Evolutionary conservation across 2,329 filamentous ascomycete species (phyloP), one percentile per base, ranked within the genome.

Genomic region (Clarireedia hainanense): DNA sequence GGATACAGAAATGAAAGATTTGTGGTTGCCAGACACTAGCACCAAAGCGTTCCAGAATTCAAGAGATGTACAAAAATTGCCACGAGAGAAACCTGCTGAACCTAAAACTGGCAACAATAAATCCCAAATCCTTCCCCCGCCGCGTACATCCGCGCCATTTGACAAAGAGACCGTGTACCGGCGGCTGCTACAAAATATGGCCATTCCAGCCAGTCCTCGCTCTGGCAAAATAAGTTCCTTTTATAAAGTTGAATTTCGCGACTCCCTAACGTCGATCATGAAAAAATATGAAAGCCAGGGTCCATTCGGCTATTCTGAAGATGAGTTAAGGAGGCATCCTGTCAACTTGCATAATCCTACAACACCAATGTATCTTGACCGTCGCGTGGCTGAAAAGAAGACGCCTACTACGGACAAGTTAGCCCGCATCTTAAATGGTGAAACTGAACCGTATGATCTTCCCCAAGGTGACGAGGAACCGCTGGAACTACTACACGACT

Each of bases 371-470:
- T 67, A 66, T 48, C 58, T 69, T 12, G 52, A 52, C 14, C 63
- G 62, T 20, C 57, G 54, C 17, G 65, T 63, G 47, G 37, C 42
- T 3, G 56, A 60, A 20, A 58, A 58, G 14, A 58, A 54, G 36
- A 49, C 50, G n/a, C 30, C 24, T 26, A 52, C 55, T 30, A 52
- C 57, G 15, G 50, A 42, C 1, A 71, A 73, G 5, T 57, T 55
- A 60, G 68, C 36, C 77, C 77, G 4, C 73, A 78, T 62, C 72
- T 73, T 45, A 26, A 57, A 76, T 78, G 52, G 74, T 77, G 56
- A 34, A 55, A 60, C n/a, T 56, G 58, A 12, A 24, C 55, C 15
- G 43, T 57, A 49, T 45, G 57, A 61, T 15, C 47, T 46, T 10
- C 43, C 56, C 17, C 5, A 49, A n/a, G 50, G 57, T 46, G 62